Evolutionary conservation across 1,284 basidiomycete genomes (phyloP).

Genomic region (Sporisorium exsertum): DNA sequence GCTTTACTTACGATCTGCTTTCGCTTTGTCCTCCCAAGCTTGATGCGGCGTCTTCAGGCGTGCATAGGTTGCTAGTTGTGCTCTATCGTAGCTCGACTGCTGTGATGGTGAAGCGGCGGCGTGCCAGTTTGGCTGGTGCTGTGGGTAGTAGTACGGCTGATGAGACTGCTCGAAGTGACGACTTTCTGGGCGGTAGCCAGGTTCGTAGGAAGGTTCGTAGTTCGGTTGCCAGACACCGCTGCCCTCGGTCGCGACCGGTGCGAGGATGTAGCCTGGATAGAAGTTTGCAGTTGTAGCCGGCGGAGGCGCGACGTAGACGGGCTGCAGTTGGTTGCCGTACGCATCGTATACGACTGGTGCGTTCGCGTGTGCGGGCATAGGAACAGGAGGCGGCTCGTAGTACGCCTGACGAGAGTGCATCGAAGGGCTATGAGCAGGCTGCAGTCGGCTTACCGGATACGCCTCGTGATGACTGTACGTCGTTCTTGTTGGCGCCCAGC

Average conservation of each 20-base stretch:
- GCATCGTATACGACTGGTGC: constrained; percentile 1
- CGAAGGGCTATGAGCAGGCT: background rate
- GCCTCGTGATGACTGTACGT: background rate
- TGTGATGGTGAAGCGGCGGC: background rate
- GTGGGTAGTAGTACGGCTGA: background rate
- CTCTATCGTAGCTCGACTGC: background rate
- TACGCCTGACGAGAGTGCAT: background rate
- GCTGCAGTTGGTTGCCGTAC: constrained; percentile 7
- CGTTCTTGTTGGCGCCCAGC: constrained; percentile 16
- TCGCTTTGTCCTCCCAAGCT: constrained; percentile 17
- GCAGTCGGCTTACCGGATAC: background rate
- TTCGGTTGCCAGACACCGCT: background rate
- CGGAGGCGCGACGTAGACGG: background rate
- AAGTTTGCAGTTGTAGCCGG: background rate
- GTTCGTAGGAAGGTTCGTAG: background rate
- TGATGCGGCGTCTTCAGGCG: constrained; percentile 13
- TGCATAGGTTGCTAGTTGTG: background rate
- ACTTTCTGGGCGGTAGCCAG: constrained; percentile 1
- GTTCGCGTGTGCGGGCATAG: background rate
- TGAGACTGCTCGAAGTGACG: background rate
- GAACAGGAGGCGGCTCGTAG: background rate
- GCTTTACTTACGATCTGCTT: constrained; percentile 32
- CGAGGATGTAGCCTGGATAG: constrained; percentile 4
- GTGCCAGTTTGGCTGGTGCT: background rate
- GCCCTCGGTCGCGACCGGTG: background rate